Evolutionary conservation across 2,329 filamentous ascomycete species (phyloP).

Genomic region (Venturia effusa): DNA sequence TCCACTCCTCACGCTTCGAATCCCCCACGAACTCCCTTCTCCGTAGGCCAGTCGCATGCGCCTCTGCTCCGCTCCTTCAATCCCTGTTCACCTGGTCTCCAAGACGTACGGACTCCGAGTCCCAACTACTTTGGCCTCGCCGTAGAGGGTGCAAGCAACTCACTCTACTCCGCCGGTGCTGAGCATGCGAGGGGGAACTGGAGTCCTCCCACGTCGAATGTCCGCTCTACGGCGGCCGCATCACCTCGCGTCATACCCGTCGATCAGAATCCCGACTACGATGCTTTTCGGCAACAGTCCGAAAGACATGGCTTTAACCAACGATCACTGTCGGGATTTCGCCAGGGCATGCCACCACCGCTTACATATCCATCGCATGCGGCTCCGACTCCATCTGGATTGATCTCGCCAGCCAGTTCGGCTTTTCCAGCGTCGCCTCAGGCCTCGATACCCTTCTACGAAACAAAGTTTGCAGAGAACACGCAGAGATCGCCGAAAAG

Average conservation of each 20-base stretch:
- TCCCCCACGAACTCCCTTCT: not conserved
- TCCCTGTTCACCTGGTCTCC: not conserved
- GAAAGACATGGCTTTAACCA: slow-evolving; percentile 32
- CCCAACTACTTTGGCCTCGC: slow-evolving; percentile 82
- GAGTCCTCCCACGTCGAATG: slow-evolving; percentile 60
- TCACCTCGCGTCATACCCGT: slow-evolving; percentile 60
- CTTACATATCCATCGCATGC: not conserved
- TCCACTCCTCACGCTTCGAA: not conserved
- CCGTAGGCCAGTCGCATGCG: not conserved
- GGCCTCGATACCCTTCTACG: not conserved
- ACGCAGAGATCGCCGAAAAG: slow-evolving; percentile 37
- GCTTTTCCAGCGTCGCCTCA: slow-evolving; percentile 8
- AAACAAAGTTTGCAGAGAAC: slow-evolving; percentile 1
- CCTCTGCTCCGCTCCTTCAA: not conserved
- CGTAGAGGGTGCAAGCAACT: slow-evolving; percentile 49
- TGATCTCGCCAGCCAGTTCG: not conserved
- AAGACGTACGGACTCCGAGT: slow-evolving; percentile 31
- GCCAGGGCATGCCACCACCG: not conserved
- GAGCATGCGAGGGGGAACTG: slow-evolving; percentile 59
- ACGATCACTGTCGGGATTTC: not conserved
- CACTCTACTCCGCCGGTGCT: slow-evolving; percentile 48
- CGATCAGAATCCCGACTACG: slow-evolving; percentile 71
- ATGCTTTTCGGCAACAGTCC: slow-evolving; percentile 65
- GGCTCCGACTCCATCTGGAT: not conserved
- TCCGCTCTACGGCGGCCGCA: slow-evolving; percentile 57